Evolutionary conservation across 305 asterid genomes (phyloP).

Genomic region (Andrographis paniculata): DNA sequence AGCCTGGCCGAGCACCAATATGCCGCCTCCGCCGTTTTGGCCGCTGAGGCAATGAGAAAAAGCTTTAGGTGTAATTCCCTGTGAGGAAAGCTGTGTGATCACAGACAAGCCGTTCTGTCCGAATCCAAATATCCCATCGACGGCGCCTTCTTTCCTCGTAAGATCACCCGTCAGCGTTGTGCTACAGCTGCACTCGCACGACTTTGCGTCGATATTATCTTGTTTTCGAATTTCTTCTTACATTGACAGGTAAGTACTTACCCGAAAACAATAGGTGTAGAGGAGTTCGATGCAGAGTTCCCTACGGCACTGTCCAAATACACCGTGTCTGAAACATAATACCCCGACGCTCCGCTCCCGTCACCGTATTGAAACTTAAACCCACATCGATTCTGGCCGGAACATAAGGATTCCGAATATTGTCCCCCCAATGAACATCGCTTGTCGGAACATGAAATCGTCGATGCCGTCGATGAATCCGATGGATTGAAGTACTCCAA

Average conservation of each 20-base stretch:
- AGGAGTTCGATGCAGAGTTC: slow-evolving; percentile 47
- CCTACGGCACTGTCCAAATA: slow-evolving; percentile 52
- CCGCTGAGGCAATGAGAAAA: slow-evolving; percentile 95
- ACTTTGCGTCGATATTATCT: too few relatives aligned
- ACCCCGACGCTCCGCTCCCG: slow-evolving; percentile 94
- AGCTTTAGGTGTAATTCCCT: slow-evolving; percentile 58
- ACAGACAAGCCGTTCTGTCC: slow-evolving; percentile 91
- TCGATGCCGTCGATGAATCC: slow-evolving; percentile 47
- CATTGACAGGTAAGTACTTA: slow-evolving; percentile 20
- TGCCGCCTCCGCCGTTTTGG: slow-evolving; percentile 72
- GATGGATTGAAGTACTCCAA: slow-evolving; percentile 83
- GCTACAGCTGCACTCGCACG: slow-evolving; percentile 73
- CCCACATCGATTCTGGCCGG: slow-evolving; percentile 54
- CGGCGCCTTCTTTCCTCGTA: slow-evolving; percentile 84
- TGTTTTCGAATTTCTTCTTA: too few relatives aligned
- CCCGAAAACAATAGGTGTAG: slow-evolving; percentile 88
- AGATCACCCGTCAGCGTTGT: slow-evolving; percentile 87
- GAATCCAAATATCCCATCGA: slow-evolving; percentile 95
- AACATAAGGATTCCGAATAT: slow-evolving; percentile 55
- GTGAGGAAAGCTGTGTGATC: slow-evolving; percentile 83
- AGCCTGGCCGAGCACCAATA: slow-evolving; percentile 79
- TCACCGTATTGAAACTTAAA: slow-evolving; percentile 89
- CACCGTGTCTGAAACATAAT: slow-evolving; percentile 61
- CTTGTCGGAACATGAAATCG: slow-evolving; percentile 67
- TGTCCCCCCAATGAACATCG: slow-evolving; percentile 58